phyloP scores from a whole-genome alignment of 2,329 filamentous ascomycete species.

The Fusarium algeriense region DNA sequence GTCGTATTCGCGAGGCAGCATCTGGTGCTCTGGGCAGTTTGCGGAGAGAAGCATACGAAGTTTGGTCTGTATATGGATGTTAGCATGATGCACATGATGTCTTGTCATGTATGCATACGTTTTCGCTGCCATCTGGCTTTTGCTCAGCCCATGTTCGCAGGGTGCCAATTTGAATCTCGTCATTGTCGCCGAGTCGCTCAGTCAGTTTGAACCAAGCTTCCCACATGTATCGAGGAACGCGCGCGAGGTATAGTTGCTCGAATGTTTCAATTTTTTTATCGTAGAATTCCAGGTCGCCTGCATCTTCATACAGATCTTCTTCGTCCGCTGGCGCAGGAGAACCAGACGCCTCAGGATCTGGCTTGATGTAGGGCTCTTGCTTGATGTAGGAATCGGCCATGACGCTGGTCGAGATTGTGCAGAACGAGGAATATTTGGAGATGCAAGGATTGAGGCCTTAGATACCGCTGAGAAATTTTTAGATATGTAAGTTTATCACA shows the following conservation, averaged over 20 bases:
- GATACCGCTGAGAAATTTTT: not conserved
- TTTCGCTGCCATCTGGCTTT: conserved; percentile 65
- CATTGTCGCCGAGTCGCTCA: conserved; percentile 78
- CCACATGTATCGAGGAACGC: conserved; percentile 84
- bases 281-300: conserved; percentile 69
- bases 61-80: conserved; percentile 49
- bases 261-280: conserved; percentile 57
- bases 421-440: not conserved
- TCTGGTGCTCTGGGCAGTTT: conserved; percentile 74
- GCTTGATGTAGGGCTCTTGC: conserved; percentile 59
- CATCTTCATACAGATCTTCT: conserved; percentile 75
- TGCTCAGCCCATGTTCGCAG: conserved; percentile 70
- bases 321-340: conserved; percentile 65
- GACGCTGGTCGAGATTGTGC: conserved; percentile 37
- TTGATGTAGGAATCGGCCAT: conserved; percentile 60
- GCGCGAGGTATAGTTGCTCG: conserved; percentile 75
- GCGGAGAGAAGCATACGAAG: conserved; percentile 75
- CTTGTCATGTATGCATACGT: conserved; percentile 46
- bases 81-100: conserved; percentile 11
- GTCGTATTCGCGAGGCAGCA: conserved; percentile 89
- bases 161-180: conserved; percentile 84
- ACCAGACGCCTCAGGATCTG: conserved; percentile 60
- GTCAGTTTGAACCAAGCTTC: conserved; percentile 74
- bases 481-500: not conserved
- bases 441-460: not conserved